Percentiles rank a stretch among this genome's conserved stretches.
These are phyloP conservation scores for Sporothrix sp. DNA, from an alignment of 2,329 filamentous ascomycete genomes.

Conservation along the genomic window DNA sequence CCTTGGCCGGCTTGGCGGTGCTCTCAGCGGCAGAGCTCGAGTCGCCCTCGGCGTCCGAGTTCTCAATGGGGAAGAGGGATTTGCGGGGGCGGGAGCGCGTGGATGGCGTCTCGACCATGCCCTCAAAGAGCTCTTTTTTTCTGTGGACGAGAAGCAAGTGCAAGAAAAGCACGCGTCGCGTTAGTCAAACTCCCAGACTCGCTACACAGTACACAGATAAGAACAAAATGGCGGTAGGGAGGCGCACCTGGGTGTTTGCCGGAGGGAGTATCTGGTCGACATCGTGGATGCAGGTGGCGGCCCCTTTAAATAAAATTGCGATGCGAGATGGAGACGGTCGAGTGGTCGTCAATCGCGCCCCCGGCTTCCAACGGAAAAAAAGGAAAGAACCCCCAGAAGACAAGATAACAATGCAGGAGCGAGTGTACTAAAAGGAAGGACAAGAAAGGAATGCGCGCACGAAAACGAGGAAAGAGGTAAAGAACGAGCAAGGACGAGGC, in stretches of 20 bases:
- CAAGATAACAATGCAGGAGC: neutral
- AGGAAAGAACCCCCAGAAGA: conserved; percentile 3
- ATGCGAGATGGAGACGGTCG: neutral
- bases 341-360: neutral
- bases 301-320: conserved; percentile 7
- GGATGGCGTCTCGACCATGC: conserved; percentile 49
- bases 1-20: conserved; percentile 17
- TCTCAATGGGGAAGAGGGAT: conserved; percentile 33
- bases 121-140: conserved; percentile 52
- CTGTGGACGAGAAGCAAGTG: conserved; percentile 25
- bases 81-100: conserved; percentile 41
- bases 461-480: neutral
- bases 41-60: conserved; percentile 40
- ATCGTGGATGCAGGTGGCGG: conserved; percentile 15
- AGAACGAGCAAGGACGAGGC: neutral
- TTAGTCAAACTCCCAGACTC: neutral
- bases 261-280: conserved; percentile 25
- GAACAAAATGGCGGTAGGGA: neutral
- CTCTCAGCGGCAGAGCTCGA: conserved; percentile 38
- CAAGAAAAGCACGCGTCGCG: neutral
- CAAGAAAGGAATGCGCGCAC: conserved; percentile 3
- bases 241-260: conserved; percentile 26
- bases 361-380: neutral
- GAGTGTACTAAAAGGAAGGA: conserved; percentile 1
- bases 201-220: neutral